Conservation (phyloP, 495 filamentous ascomycete genomes). For the Aspergillus panamensis region DNA sequence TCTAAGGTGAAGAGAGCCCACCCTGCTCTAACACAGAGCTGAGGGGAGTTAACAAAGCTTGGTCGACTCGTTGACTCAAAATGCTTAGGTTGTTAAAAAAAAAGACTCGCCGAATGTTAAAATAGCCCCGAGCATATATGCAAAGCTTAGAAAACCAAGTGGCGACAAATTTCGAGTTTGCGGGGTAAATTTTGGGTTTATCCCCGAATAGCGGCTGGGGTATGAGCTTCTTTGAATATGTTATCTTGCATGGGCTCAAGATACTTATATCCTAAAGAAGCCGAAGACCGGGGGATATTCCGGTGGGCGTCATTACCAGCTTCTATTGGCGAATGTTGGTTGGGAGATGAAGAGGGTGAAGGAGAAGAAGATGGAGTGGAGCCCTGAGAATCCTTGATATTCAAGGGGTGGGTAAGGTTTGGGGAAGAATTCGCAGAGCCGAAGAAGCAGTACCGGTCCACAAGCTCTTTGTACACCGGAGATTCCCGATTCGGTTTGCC, state of each 20-base stretch:
- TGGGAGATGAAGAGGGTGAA: slow-evolving; percentile 25
- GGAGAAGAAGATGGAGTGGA: slow-evolving; percentile 25
- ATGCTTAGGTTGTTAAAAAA: neutral
- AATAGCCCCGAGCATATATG: neutral
- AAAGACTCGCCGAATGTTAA: neutral
- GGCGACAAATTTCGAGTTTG: neutral
- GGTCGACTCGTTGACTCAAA: neutral
- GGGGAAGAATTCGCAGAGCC: slow-evolving; percentile 18
- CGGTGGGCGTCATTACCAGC: slow-evolving; percentile 21
- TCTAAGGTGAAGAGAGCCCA: neutral
- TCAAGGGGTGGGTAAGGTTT: slow-evolving; percentile 10
- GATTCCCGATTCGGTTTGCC: slow-evolving; percentile 72
- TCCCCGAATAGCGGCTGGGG: slow-evolving; percentile 46
- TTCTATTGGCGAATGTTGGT: slow-evolving; percentile 19
- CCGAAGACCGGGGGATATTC: slow-evolving; percentile 28
- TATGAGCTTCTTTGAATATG: slow-evolving; percentile 44
- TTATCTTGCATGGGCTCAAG: slow-evolving; percentile 37
- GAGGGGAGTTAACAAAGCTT: neutral
- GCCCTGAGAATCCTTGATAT: slow-evolving; percentile 8
- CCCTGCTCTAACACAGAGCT: neutral
- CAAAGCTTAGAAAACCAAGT: neutral
- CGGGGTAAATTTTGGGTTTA: slow-evolving; percentile 18
- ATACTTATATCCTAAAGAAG: slow-evolving; percentile 44
- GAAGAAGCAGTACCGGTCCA: slow-evolving; percentile 83
- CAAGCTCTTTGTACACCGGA: slow-evolving; percentile 83